Evolutionary conservation across 1,284 basidiomycete genomes (phyloP).

Genomic region (Microbotryum saponariae): DNA sequence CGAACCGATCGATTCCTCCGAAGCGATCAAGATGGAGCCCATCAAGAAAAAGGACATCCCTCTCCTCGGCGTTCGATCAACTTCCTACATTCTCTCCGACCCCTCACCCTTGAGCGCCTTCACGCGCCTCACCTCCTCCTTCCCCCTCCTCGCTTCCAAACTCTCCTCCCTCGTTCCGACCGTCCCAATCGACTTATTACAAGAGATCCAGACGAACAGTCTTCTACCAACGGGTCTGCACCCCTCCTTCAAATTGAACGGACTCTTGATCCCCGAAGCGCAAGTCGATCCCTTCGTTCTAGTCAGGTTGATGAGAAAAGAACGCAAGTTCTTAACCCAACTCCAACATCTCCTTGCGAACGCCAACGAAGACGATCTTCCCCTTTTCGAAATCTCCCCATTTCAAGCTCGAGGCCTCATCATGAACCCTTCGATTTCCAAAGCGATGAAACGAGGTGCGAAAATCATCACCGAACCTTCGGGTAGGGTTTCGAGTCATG

Average conservation of each 20-base stretch:
- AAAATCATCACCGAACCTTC: slow-evolving; percentile 3
- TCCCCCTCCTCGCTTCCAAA: slow-evolving; percentile 68
- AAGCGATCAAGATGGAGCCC: slow-evolving; percentile 21
- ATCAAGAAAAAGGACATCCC: slow-evolving; percentile 28
- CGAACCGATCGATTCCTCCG: neutral
- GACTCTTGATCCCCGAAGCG: slow-evolving; percentile 52
- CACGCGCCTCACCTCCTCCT: slow-evolving; percentile 69
- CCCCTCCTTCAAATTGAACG: slow-evolving; percentile 71
- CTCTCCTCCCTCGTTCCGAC: slow-evolving; percentile 45
- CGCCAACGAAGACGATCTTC: too few species aligned
- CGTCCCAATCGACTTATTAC: slow-evolving; percentile 40
- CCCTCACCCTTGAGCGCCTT: slow-evolving; percentile 55
- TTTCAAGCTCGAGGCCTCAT: slow-evolving; percentile 63
- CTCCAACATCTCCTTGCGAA: slow-evolving; percentile 51
- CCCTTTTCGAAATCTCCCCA: slow-evolving; percentile 53
- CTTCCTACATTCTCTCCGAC: slow-evolving; percentile 62
- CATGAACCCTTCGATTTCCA: neutral
- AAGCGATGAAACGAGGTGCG: slow-evolving; percentile 10
- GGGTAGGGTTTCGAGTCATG: slow-evolving; percentile 43
- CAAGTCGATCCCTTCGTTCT: slow-evolving; percentile 67
- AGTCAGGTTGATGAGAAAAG: slow-evolving; percentile 61
- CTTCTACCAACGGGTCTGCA: neutral
- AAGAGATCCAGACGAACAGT: slow-evolving; percentile 47
- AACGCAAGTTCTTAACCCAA: slow-evolving; percentile 50
- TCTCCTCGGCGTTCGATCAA: slow-evolving; percentile 63